phyloP scores from a whole-genome alignment of 495 filamentous ascomycete species.

The Penicillium nucicola region DNA sequence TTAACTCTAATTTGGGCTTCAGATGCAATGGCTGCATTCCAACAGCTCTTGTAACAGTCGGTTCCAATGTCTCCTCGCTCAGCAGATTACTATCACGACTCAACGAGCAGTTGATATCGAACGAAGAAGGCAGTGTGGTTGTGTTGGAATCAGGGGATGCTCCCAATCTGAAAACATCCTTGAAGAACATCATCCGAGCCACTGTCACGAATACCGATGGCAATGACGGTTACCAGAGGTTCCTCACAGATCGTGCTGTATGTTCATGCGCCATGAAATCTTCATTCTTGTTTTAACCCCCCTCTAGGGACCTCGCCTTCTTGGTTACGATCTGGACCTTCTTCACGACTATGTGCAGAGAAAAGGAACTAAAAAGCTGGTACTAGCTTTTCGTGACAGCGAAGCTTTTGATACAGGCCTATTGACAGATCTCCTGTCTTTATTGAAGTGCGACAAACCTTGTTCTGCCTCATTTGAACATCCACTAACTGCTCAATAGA shows the following conservation, averaged over 20 bases:
- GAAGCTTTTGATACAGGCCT: constrained; percentile 86
- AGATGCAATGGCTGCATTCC: constrained; percentile 59
- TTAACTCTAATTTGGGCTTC: constrained; percentile 13
- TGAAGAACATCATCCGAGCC: constrained; percentile 81
- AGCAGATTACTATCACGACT: constrained; percentile 62
- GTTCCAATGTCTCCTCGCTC: constrained; percentile 82
- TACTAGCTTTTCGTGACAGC: constrained; percentile 82
- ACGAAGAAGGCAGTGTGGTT: constrained; percentile 56
- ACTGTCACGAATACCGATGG: constrained; percentile 55
- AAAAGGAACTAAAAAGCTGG: constrained; percentile 56
- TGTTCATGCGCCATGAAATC: constrained; percentile 13
- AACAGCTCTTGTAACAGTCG: constrained; percentile 76
- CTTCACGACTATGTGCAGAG: constrained; percentile 62
- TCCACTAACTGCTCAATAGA: constrained; percentile 40
- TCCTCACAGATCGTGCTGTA: constrained; percentile 52
- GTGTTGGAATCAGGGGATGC: constrained; percentile 73
- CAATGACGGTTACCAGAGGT: constrained; percentile 42
- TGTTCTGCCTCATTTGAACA: background rate
- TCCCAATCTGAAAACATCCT: constrained; percentile 73
- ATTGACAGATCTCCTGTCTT: constrained; percentile 70
- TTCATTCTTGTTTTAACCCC: constrained; percentile 14
- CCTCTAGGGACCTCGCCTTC: constrained; percentile 60
- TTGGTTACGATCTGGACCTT: constrained; percentile 91
- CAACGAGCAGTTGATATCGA: constrained; percentile 51
- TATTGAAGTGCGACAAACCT: constrained; percentile 62